These are phyloP conservation scores for Cenococcum geophilum DNA, from an alignment of 495 filamentous ascomycete genomes.

Conservation along the genomic window DNA sequence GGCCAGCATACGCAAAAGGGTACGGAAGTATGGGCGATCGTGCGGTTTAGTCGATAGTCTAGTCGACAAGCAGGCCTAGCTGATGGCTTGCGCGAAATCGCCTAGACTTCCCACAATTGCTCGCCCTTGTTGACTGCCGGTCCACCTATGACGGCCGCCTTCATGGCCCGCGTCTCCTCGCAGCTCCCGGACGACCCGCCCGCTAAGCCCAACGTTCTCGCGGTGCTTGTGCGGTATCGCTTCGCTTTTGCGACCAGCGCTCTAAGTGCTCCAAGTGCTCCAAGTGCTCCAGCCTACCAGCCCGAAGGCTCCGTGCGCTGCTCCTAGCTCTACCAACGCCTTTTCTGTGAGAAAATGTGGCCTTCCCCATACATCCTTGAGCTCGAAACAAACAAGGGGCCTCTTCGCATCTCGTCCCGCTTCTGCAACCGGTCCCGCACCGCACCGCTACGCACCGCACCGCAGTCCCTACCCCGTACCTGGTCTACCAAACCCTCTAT, in stretches of 20 bases:
- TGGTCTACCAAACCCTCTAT: not conserved
- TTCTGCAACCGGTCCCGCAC: constrained; percentile 9
- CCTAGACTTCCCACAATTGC: constrained; percentile 20
- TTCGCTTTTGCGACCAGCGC: constrained; percentile 1
- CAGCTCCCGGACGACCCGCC: not conserved
- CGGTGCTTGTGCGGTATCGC: constrained; percentile 8
- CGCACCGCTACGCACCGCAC: constrained; percentile 4
- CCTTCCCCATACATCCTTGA: constrained; percentile 7
- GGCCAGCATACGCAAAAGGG: not conserved
- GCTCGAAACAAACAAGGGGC: constrained; percentile 14
- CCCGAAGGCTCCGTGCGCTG: not conserved
- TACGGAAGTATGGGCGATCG: not conserved
- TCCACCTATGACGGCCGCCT: constrained; percentile 20
- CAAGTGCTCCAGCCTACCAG: not conserved
- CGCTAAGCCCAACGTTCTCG: constrained; percentile 21
- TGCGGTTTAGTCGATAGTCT: not conserved
- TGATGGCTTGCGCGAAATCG: constrained; percentile 9
- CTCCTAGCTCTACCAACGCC: not conserved
- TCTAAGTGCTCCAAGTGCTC: no score
- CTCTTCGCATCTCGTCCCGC: constrained; percentile 5
- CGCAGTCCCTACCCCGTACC: not conserved
- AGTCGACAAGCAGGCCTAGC: not conserved
- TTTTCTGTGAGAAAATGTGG: not conserved
- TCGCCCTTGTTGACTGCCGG: constrained; percentile 20
- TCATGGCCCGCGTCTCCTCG: constrained; percentile 21